Conservation (phyloP, 306 rosid genomes). For the Ormosia emarginata region DNA sequence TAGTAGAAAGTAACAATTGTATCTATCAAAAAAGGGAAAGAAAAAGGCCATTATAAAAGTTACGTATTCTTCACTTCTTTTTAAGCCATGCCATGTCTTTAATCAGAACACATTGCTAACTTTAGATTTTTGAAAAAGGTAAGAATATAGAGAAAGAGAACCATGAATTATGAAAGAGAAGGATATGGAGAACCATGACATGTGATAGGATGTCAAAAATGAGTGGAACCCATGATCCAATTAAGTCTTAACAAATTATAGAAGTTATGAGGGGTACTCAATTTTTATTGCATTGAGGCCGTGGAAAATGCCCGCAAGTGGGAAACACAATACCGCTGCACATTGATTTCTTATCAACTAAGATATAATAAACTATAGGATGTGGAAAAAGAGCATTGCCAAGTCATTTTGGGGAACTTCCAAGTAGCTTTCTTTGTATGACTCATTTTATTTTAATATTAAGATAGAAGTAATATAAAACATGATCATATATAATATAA, state of each 20-base stretch:
- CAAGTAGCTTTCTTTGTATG: too few relatives aligned
- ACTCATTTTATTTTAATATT: too few relatives aligned
- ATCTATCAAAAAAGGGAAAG: neutral
- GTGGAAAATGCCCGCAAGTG: neutral
- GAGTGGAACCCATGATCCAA: conserved; percentile 13
- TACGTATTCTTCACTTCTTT: neutral
- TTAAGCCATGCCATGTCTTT: neutral
- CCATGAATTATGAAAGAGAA: too few relatives aligned
- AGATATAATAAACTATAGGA: neutral
- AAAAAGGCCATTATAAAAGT: neutral
- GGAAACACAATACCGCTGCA: neutral
- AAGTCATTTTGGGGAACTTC: too few relatives aligned
- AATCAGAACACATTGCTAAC: neutral
- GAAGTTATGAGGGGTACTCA: neutral
- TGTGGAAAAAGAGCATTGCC: neutral
- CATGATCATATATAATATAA: too few relatives aligned
- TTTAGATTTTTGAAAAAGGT: neutral
- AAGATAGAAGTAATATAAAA: too few relatives aligned
- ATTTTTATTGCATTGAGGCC: neutral
- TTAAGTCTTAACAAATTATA: conserved; percentile 11
- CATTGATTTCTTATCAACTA: conserved; percentile 10
- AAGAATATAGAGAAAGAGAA: neutral
- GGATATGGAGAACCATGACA: neutral
- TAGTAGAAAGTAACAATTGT: neutral
- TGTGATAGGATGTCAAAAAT: neutral